Evolutionary conservation across 1,139 yeast species (phyloP).

Genomic region (Kluyveromyces marxianus): DNA sequence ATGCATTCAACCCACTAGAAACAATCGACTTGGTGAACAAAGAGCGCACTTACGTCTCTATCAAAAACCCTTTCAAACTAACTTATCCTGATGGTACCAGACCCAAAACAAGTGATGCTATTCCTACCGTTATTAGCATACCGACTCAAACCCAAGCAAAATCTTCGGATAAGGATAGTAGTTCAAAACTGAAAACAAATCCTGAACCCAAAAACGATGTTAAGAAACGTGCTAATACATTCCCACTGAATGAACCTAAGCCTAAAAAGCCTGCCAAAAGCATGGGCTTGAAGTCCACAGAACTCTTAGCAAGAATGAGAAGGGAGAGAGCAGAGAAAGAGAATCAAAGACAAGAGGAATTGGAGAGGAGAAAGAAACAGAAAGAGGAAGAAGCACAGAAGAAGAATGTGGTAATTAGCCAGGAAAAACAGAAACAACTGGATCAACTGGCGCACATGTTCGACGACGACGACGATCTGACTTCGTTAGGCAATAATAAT

Average conservation of each 20-base stretch:
- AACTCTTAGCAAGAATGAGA: slow-evolving; percentile 27
- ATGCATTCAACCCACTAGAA: slow-evolving; percentile 29
- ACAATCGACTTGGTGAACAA: slow-evolving; percentile 21
- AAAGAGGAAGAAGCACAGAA: slow-evolving; percentile 4
- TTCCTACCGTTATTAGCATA: background rate
- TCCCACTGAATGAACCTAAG: slow-evolving; percentile 2
- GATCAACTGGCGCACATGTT: slow-evolving; percentile 26
- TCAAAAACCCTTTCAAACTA: slow-evolving; percentile 18
- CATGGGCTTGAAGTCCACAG: slow-evolving; percentile 28
- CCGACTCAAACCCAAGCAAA: slow-evolving; percentile 1
- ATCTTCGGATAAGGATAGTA: background rate
- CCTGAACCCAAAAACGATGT: slow-evolving; percentile 8
- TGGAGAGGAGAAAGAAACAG: slow-evolving; percentile 19
- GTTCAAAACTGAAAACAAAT: slow-evolving; percentile 6
- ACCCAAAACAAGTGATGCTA: background rate
- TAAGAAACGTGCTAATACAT: slow-evolving; percentile 2
- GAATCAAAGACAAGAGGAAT: slow-evolving; percentile 23
- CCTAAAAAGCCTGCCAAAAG: slow-evolving; percentile 8
- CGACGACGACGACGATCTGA: slow-evolving; percentile 25
- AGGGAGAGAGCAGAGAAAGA: slow-evolving; percentile 29
- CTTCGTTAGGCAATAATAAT: background rate
- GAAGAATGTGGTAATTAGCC: slow-evolving; percentile 11
- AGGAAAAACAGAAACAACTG: slow-evolving; percentile 25
- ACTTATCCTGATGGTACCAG: background rate
- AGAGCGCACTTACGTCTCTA: slow-evolving; percentile 15